Base-by-base conservation (phyloP, 2,329 filamentous ascomycete species). In the Hymenoscyphus fraxineus region DNA sequence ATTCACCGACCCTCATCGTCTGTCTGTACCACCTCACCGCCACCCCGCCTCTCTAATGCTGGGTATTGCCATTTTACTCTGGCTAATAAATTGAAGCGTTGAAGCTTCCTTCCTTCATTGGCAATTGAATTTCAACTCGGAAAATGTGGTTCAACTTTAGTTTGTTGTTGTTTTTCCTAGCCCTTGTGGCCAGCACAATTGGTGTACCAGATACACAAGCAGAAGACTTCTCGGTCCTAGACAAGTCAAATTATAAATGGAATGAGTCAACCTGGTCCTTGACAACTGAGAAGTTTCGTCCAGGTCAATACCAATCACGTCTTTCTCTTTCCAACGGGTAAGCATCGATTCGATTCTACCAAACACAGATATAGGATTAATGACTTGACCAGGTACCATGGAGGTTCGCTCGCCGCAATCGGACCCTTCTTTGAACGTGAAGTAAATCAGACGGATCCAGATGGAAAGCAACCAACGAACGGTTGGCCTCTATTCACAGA, bases 401-500 rank as follows among this genome's bases (percentile, higher is more conserved):
- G 74, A 60, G 69, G 72, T 41, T 73, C 74, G 16, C 63, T 75
- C 7, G 69, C 73, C 10, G 68, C 72, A 27, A 62, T 67, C 9
- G 74, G 74, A 0, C 74, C 74, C 1, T 74, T 76, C 61, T 75
- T 74, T 58, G 74, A 75, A 51, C 66, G 63, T 27, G 74, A 75
- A 62, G 59, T 70, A 39, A 75, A 75, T 59, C 69, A 73, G 59
- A 74, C 73, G 1, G 68, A 75, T 65, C 44, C 72, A 1, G 67
- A 59, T 39, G 73, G 73, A 5, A 65, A 65, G 5, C 66, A 68
- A 13, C 73, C 73, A 19, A 83, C 85, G 65, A 86, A 83, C 68
- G 88, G 87, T 10, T 91, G 88, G 88, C 88, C 88, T 15, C 78
- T 91, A 1, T 88, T 85, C 74, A 82, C 84, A 64, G 77, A 81